Base-by-base conservation (phyloP, 768 basidiomycete genomes). In the Tricholoma matsutake region DNA sequence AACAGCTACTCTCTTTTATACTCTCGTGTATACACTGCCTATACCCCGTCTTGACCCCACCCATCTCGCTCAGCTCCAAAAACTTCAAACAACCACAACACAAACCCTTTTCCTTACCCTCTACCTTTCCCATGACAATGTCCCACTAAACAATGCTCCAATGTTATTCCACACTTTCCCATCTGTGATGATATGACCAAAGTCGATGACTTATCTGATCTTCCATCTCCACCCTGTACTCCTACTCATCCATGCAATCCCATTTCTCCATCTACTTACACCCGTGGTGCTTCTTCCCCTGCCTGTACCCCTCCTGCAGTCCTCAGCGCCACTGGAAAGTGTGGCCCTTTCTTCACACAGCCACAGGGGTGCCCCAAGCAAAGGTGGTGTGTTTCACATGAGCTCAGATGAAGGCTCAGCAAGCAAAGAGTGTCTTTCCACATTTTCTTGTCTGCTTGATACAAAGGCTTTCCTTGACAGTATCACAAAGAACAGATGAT, bases 361-460 rank as follows among this genome's bases (percentile, higher is more conserved):
- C 55, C 87, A 90, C 68, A 75, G 72, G 43, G 83, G 88, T 58
- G 77, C 81, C 6, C 88, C 89, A 7, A 90, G 87, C 69, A 89
- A 91, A 54, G 86, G 86, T 39, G 77, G 68, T 22, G 71, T 91
- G n/a, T 91, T 91, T 72, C 72, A 78, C 69, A 85, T 91, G 83
- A 87, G 86, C 54, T 86, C 87, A 52, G 89, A 91, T 63, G 89
- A 90, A 53, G 29, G 64, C 56, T 7, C 56, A 54, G 51, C 51
- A 10, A 1, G 68, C 63, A 61, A 58, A 41, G 41, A 63, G 18
- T 57, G 39, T 18, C 31, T 32, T 37, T 41, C 32, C 10, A 16
- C 58, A 16, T 56, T 56, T 25, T 25, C 14, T 1, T 37, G 43
- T 10, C 35, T 20, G 0, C 18, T n/a, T 8, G 55, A 45, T 11